Evolutionary conservation across 192 early-diverging fungal species (phyloP).

Genomic region (Spinellus fusiger): DNA sequence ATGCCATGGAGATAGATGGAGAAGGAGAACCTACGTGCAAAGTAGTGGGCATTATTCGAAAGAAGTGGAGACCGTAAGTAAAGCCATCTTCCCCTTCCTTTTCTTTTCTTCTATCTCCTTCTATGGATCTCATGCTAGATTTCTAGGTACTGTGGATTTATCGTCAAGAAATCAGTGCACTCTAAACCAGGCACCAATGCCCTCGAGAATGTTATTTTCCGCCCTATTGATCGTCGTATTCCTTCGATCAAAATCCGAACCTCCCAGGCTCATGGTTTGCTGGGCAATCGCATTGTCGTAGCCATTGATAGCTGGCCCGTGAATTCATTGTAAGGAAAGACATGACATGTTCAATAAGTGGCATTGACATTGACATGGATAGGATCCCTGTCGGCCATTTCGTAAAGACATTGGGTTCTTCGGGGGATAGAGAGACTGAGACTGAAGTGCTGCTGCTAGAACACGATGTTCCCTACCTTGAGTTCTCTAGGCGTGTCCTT

Average conservation of each 20-base stretch:
- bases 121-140: neutral
- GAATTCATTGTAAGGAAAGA: slow-evolving; percentile 52
- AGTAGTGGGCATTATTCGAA: slow-evolving; percentile 90
- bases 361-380: neutral
- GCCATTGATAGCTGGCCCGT: slow-evolving; percentile 87
- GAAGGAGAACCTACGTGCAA: slow-evolving; percentile 69
- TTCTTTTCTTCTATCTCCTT: neutral
- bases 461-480: slow-evolving; percentile 92
- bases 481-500: slow-evolving; percentile 84
- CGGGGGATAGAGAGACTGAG: slow-evolving; percentile 92
- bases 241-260: slow-evolving; percentile 94
- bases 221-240: slow-evolving; percentile 88
- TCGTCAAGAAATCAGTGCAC: slow-evolving; percentile 64
- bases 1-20: slow-evolving; percentile 60
- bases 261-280: slow-evolving; percentile 70
- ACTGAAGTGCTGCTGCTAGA: slow-evolving; percentile 95
- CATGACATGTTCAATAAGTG: neutral
- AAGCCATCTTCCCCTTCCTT: neutral
- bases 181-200: slow-evolving; percentile 50
- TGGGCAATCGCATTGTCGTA: slow-evolving; percentile 88
- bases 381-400: slow-evolving; percentile 86
- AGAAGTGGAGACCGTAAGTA: slow-evolving; percentile 82
- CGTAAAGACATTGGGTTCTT: slow-evolving; percentile 82
- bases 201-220: slow-evolving; percentile 72
- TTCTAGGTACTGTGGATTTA: slow-evolving; percentile 73